Percentiles rank a stretch among this genome's conserved stretches.
Evolutionary conservation across 106 monocot species (phyloP).

Genomic region (Allium fistulosum): DNA sequence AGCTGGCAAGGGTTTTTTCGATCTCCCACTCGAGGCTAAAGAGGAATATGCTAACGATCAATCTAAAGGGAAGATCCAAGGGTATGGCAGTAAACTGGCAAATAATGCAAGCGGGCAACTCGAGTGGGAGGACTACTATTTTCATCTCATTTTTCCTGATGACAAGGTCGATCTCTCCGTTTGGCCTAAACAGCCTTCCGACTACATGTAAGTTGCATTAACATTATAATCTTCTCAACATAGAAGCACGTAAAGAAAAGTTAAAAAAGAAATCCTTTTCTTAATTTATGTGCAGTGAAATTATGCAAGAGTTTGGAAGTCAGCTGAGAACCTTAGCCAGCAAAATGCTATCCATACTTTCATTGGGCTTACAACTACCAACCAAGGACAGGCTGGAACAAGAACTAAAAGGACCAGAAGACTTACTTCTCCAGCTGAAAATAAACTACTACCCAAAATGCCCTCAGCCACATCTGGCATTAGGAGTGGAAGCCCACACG

Average conservation of each 20-base stretch:
- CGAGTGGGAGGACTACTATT: constrained; percentile 95
- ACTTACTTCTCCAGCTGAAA: constrained; percentile 72
- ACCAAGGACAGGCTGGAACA: constrained; percentile 35
- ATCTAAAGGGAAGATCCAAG: constrained; percentile 54
- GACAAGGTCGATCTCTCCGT: constrained; percentile 46
- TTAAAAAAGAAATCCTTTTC: background rate
- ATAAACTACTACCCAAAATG: constrained; percentile 92
- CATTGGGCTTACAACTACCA: constrained; percentile 37
- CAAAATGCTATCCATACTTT: constrained; percentile 58
- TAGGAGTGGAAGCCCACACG: constrained; percentile 86
- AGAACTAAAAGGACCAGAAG: constrained; percentile 52
- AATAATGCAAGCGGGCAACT: constrained; percentile 55
- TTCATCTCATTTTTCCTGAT: constrained; percentile 69
- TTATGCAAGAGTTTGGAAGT: constrained; percentile 44
- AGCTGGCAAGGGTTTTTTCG: constrained; percentile 60
- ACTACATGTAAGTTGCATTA: constrained; percentile 38
- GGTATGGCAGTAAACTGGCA: constrained; percentile 88
- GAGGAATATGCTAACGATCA: constrained; percentile 82
- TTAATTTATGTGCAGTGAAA: constrained; percentile 24
- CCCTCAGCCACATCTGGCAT: constrained; percentile 70
- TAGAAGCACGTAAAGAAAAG: no score
- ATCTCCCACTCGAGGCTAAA: constrained; percentile 65
- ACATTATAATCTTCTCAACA: background rate
- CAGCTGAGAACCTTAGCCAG: constrained; percentile 35
- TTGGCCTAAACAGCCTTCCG: constrained; percentile 54